phyloP scores from a whole-genome alignment of 306 rosid genomes.

The Quercus parvula region DNA sequence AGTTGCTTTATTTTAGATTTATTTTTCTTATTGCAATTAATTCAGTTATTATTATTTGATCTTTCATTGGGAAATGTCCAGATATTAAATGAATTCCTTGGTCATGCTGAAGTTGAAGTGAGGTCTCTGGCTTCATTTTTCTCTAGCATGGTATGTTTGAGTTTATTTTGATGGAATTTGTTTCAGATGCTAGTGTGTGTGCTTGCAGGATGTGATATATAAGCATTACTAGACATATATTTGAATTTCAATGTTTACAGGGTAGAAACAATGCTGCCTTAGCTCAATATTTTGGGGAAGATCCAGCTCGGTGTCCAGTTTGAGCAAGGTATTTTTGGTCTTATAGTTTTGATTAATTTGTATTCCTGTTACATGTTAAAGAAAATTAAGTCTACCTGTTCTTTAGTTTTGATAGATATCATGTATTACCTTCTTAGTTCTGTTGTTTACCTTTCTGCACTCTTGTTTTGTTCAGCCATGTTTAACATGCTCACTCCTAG shows the following conservation, averaged over 20 bases:
- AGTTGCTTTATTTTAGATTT: neutral
- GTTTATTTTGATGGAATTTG: conserved; percentile 16
- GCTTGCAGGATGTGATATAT: conserved; percentile 3
- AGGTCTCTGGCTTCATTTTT: conserved; percentile 77
- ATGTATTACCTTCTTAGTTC: neutral
- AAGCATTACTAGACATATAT: conserved; percentile 10
- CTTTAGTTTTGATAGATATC: neutral
- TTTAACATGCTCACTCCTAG: neutral
- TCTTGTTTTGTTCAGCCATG: neutral
- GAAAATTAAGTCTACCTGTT: neutral
- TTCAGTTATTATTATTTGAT: neutral
- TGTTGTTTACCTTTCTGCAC: neutral
- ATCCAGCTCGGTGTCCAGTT: conserved; percentile 68
- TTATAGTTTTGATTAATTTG: neutral
- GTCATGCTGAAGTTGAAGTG: conserved; percentile 69
- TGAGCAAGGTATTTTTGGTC: conserved; percentile 60
- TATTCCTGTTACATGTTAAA: neutral
- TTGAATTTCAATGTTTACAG: conserved; percentile 35
- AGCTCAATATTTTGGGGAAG: conserved; percentile 79
- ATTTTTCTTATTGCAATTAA: neutral
- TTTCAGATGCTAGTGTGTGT: neutral
- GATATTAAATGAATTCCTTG: conserved; percentile 70
- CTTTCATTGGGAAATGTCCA: conserved; percentile 27
- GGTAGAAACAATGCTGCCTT: conserved; percentile 88
- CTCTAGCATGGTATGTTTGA: conserved; percentile 65